Base-by-base conservation (phyloP, 2,329 filamentous ascomycete genomes). In the Pseudocercospora ulei region DNA sequence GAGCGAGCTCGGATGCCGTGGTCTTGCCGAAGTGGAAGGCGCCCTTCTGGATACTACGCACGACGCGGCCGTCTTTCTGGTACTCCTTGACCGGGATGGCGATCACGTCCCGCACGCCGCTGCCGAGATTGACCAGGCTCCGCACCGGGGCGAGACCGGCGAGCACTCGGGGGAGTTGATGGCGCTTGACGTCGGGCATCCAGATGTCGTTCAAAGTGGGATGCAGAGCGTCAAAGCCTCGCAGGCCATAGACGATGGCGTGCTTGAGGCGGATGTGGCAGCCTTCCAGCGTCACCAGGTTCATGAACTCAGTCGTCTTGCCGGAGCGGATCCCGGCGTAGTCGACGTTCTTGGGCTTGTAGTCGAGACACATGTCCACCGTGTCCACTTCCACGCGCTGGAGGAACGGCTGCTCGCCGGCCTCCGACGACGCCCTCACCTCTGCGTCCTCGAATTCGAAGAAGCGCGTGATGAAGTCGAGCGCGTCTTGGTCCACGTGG, bases 331-430 rank as follows among this genome's bases (percentile, higher is more conserved):
- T 72, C 3, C 87, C 87, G 0, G 79, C 83, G 53, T 98, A 98
- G 60, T 98, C 88, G 11, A 98, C 84, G n/a, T 85, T 77, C 62
- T 98, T 96, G 5, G 90, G 90, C 60, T 98, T 98, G 65, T 98
- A 98, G 62, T 98, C 90, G 3, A 92, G 75, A 55, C 82, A 86
- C 39, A 98, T 72, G 2, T 78, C 78, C 14, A 98, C 75, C 3
- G 82, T 76, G 48, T 84, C 82, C 30, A 98, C 72, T 63, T 96
- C 90, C 1, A 85, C 80, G 37, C 90, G 75, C 58, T 96, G 88
- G 1, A 98, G 68, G 61, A 95, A 98, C 3, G 59, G 58, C 27
- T 56, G 53, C 29, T 77, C 77, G 2, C 76, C 71, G n/a, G 27
- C 20, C 1, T 76, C 72, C 2, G 67, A 63, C 3, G 67, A 63